Evolutionary conservation across 306 rosid genomes (phyloP).

Genomic region (Hylodesmum podocarpum): DNA sequence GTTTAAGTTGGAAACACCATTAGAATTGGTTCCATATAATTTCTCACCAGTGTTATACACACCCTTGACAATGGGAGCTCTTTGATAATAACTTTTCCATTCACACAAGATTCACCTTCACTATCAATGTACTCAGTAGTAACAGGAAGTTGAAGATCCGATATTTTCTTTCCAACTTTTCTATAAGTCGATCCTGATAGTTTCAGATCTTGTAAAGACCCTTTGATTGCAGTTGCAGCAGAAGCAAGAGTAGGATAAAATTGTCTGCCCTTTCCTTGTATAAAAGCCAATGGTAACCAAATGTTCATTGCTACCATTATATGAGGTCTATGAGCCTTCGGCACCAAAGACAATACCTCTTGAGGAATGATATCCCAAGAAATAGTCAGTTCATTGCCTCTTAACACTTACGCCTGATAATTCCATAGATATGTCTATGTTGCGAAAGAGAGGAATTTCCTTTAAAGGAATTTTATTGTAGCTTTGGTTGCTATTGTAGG

Average conservation of each 20-base stretch:
- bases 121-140: conserved; percentile 61
- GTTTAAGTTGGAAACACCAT: conserved; percentile 46
- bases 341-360: conserved; percentile 37
- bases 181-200: conserved; percentile 42
- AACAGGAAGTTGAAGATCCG: conserved; percentile 90
- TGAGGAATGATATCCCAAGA: conserved; percentile 31
- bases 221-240: conserved; percentile 35
- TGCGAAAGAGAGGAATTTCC: too few species aligned
- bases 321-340: conserved; percentile 43
- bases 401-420: conserved; percentile 48
- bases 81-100: conserved; percentile 37
- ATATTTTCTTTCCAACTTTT: conserved; percentile 54
- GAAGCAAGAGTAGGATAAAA: conserved; percentile 28
- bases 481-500: too few species aligned
- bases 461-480: too few species aligned
- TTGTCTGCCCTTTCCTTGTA: conserved; percentile 41
- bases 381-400: conserved; percentile 40
- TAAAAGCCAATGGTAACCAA: conserved; percentile 36
- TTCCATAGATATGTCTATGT: too few species aligned
- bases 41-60: conserved; percentile 13
- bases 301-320: conserved; percentile 29
- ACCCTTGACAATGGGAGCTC: conserved; percentile 28
- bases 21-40: background rate
- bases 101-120: conserved; percentile 42
- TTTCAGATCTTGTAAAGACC: conserved; percentile 28